Base-by-base conservation (phyloP, 192 early-diverging fungal species). In the Rhizoclosmatium globosum region DNA sequence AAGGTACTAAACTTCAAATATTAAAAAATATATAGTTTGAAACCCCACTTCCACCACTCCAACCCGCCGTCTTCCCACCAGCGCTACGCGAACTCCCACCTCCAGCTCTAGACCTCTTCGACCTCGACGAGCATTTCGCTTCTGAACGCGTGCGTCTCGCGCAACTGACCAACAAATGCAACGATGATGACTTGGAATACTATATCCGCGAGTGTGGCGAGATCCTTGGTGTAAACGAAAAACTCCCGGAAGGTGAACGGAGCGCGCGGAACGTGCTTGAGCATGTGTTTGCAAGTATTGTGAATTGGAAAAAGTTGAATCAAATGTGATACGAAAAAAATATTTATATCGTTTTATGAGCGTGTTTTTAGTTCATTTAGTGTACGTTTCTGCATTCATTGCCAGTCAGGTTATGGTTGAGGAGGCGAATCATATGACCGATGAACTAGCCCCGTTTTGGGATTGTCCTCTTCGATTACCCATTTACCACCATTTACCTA, bases 71-170 rank as follows among this genome's bases (percentile, higher is more conserved):
- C 21, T 91, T 91, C 81, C 88, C 89, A 31, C 90, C 90, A 0
- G 64, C 74, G 1, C 85, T 90, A 23, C 77, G 80, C 47, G 88
- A 91, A 71, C 83, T 91, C 3, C 85, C 90, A 3, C 88, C 90
- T 56, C 90, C 90, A 2, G 70, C 89, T 0, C 78, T 91, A 43
- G 90, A 91, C 38, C 79, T 91, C 21, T 91, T 91, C 68, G 90
- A 91, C 76, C 81, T 91, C 13, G 90, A 91, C 79, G 90, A 91
- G 71, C 76, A 89, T 41, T 91, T 91, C 80, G 87, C 89, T 15
- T 79, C 71, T 43, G 87, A 88, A 76, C 76, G 81, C 3, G 83
- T 82, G 23, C 80, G 88, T 11, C 56, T 91, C 17, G 90, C 88
- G 3, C 89, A 91, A 74, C 59, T 91, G 9, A 88, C 89, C 21